Evolutionary conservation across 441 rosid genomes (phyloP), one percentile per base, ranked within the genome.

Genomic region (Jatropha multifida): DNA sequence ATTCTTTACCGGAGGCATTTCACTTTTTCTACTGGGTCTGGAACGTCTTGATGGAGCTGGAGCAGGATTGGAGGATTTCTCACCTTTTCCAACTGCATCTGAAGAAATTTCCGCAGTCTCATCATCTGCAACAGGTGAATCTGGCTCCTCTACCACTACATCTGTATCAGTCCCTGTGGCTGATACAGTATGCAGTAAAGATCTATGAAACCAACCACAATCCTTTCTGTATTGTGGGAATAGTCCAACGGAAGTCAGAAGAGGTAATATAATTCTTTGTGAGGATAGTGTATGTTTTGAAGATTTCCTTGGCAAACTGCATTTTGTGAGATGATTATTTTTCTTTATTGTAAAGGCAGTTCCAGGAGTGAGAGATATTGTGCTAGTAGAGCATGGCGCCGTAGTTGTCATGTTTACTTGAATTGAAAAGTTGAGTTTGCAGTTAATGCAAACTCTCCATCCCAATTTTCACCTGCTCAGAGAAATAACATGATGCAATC

Each of bases 81-180:
- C 87, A 55, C 60, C 78, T 15, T 82, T 83, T 78, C 83, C 86
- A 61, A 66, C 78, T 52, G 69, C 79, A 72, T 82, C 79, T 10
- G 82, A 67, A 26, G 83, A 82, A 70, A 75, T 79, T 72, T 82
- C 89, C 27, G 81, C 54, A 56, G 83, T 83, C 59, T 23, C 83
- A 41, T 86, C 89, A 10, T 81, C 86, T 12, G 64, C 81, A 17
- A 77, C 86, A 77, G 91, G 77, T 66, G 90, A 70, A 77, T 81
- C 89, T 55, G 92, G 81, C 81, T 88, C 94, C 80, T 88, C 97
- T 71, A 90, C 86, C 0, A 88, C 88, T 18, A 91, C 90, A 76
- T 90, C 92, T 55, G 87, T 84, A 77, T 90, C 92, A 70, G 88
- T 86, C 77, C 85, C 99, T 0, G 94, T 86, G 68, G 98, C 93